These are phyloP conservation scores for Fusarium euwallaceae DNA, from an alignment of 2,329 filamentous ascomycete species.

Conservation along the genomic window DNA sequence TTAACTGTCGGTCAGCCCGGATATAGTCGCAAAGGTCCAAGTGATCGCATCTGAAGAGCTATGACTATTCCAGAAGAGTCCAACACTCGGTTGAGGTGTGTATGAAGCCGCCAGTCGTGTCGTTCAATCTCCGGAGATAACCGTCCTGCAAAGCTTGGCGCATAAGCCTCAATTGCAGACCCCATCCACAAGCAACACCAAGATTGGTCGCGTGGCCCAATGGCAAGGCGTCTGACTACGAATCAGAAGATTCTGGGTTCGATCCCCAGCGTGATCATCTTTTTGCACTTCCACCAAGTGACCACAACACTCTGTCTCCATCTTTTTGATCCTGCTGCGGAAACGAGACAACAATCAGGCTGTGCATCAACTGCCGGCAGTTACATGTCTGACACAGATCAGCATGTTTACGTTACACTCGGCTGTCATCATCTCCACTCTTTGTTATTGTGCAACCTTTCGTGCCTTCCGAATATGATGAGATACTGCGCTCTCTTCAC, in stretches of 20 bases:
- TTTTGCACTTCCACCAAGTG: neutral
- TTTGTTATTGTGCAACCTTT: neutral
- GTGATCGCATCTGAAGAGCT: too few species aligned
- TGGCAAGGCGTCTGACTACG: constrained; percentile 53
- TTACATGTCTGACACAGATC: neutral
- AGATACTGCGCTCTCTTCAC: neutral
- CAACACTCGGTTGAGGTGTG: too few species aligned
- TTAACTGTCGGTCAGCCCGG: neutral
- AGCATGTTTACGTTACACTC: neutral
- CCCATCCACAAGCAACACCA: neutral
- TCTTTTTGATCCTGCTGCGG: neutral
- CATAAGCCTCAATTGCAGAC: neutral
- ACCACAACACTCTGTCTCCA: neutral
- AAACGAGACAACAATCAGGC: neutral
- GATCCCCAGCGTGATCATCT: constrained; percentile 45
- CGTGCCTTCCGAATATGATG: neutral
- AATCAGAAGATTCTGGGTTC: constrained; percentile 52
- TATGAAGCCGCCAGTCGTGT: too few species aligned
- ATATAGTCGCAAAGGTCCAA: neutral
- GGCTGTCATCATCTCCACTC: neutral
- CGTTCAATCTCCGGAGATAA: too few species aligned
- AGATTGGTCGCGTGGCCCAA: constrained; percentile 45
- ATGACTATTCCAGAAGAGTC: too few species aligned
- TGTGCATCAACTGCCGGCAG: neutral
- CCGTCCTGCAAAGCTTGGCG: neutral